These are phyloP conservation scores for Penicillium sp. DNA, from an alignment of 2,329 filamentous ascomycete species.

Conservation along the genomic window DNA sequence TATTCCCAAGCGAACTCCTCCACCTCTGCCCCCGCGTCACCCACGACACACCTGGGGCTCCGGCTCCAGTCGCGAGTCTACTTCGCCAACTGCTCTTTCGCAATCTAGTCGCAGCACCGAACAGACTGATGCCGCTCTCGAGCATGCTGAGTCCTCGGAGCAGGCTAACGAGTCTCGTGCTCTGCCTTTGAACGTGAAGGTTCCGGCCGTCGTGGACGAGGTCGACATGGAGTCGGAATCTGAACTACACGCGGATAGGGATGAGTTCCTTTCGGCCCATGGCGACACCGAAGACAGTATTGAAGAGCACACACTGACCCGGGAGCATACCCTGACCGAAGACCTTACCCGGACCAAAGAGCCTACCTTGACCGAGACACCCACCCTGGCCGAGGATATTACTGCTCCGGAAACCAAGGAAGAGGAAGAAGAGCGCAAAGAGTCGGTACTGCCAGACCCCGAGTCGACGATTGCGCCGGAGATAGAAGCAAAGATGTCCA, in stretches of 20 bases:
- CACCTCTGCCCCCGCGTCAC: slow-evolving; percentile 71
- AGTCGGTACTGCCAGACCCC: not conserved
- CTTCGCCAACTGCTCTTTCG: slow-evolving; percentile 23
- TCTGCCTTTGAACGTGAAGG: slow-evolving; percentile 11
- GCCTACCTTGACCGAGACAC: not conserved
- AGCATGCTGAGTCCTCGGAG: slow-evolving; percentile 18
- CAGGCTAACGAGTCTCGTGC: slow-evolving; percentile 7
- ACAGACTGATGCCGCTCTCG: slow-evolving; percentile 15
- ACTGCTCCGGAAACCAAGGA: not conserved
- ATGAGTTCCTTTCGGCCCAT: slow-evolving; percentile 42
- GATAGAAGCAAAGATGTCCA: not conserved
- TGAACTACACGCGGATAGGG: slow-evolving; percentile 25
- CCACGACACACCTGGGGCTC: slow-evolving; percentile 42
- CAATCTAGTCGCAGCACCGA: slow-evolving; percentile 24
- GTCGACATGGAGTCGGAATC: slow-evolving; percentile 20
- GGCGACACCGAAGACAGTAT: slow-evolving; percentile 27
- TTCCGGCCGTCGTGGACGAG: slow-evolving; percentile 22
- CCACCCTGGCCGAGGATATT: not conserved
- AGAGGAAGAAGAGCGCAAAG: not conserved
- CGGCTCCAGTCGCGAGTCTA: slow-evolving; percentile 22
- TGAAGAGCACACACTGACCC: not conserved
- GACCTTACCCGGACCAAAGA: not conserved
- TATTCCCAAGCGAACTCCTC: slow-evolving; percentile 71
- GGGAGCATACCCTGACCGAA: not conserved
- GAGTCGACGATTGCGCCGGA: not conserved